Percentiles rank a stretch among this genome's conserved stretches.
Conservation (phyloP, 345 rosid genomes). For the Ceriops zippeliana region DNA sequence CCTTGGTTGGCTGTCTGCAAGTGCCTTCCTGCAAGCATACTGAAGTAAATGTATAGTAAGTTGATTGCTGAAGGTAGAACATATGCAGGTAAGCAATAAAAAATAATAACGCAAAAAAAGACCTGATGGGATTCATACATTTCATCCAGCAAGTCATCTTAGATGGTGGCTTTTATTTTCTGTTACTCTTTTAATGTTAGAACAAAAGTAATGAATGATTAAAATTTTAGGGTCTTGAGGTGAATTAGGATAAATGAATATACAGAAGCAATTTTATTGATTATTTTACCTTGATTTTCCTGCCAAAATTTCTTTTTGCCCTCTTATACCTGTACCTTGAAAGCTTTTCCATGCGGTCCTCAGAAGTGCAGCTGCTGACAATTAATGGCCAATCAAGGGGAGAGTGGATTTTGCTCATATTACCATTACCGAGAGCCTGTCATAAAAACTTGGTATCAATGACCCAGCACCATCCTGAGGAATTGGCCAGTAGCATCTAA, state of each 20-base stretch:
- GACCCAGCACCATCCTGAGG: slow-evolving; percentile 45
- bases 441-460: slow-evolving; percentile 50
- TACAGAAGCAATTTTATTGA: not conserved
- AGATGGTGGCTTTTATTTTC: not conserved
- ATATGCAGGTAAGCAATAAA: too few relatives aligned
- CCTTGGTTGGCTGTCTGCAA: slow-evolving; percentile 97
- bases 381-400: slow-evolving; percentile 51
- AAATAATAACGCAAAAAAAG: not conserved
- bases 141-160: not conserved
- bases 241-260: not conserved
- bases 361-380: slow-evolving; percentile 49
- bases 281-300: slow-evolving; percentile 78
- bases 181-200: too few relatives aligned
- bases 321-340: slow-evolving; percentile 89
- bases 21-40: slow-evolving; percentile 99
- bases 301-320: slow-evolving; percentile 88
- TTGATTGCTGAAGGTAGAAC: not conserved
- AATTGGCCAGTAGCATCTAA: slow-evolving; percentile 54
- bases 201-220: not conserved
- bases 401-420: slow-evolving; percentile 47
- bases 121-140: not conserved
- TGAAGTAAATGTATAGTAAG: slow-evolving; percentile 25
- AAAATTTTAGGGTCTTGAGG: not conserved
- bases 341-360: slow-evolving; percentile 92
- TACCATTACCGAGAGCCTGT: slow-evolving; percentile 66